These are phyloP conservation scores for Myxozyma udenii DNA, from an alignment of 805 yeast genomes.

Conservation along the genomic window DNA sequence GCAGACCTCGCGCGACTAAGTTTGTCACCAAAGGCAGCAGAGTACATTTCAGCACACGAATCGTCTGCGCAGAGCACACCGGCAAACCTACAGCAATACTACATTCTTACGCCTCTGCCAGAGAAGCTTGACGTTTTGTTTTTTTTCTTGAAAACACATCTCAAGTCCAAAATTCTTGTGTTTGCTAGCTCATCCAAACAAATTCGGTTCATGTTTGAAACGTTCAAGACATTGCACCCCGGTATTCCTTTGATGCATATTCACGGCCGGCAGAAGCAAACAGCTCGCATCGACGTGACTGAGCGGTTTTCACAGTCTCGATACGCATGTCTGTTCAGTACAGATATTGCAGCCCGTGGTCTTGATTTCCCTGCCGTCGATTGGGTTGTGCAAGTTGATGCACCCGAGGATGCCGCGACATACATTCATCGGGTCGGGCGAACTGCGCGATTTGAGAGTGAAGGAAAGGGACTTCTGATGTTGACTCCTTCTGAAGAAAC, in stretches of 20 bases:
- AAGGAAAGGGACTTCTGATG: constrained; percentile 79
- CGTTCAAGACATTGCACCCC: constrained; percentile 77
- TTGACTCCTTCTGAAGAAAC: constrained; percentile 80
- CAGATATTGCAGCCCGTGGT: constrained; percentile 99
- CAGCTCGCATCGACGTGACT: constrained; percentile 89
- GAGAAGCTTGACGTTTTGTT: constrained; percentile 84
- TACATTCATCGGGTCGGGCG: constrained; percentile 98
- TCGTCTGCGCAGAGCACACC: constrained; percentile 60
- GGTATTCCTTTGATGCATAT: constrained; percentile 95
- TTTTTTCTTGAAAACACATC: constrained; percentile 81
- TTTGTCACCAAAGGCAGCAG: constrained; percentile 49
- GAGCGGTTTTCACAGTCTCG: constrained; percentile 95
- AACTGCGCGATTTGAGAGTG: constrained; percentile 91
- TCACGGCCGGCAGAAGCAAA: constrained; percentile 98
- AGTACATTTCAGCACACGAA: constrained; percentile 51
- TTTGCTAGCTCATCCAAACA: constrained; percentile 86
- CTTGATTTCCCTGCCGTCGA: constrained; percentile 97
- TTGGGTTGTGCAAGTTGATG: constrained; percentile 98
- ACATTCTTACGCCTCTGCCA: constrained; percentile 63
- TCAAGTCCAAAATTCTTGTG: constrained; percentile 74
- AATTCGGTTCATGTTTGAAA: constrained; percentile 84
- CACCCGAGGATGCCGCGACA: constrained; percentile 99
- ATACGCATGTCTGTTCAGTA: constrained; percentile 83
- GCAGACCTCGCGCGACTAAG: constrained; percentile 79
- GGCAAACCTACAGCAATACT: constrained; percentile 77